Evolutionary conservation across 2,329 filamentous ascomycete species (phyloP).

Genomic region (Colletotrichum viniferum): DNA sequence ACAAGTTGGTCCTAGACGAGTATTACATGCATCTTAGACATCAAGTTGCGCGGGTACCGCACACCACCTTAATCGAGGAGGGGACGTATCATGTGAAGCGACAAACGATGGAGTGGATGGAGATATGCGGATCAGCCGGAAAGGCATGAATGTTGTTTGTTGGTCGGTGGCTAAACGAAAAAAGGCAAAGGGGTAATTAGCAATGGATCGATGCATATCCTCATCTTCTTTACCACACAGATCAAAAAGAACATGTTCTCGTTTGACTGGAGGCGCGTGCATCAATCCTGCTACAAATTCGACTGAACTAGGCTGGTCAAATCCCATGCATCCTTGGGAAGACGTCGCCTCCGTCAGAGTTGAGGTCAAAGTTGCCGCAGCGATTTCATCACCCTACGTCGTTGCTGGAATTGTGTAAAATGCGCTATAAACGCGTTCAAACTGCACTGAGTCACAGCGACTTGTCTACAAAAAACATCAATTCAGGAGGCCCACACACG

Average conservation of each 20-base stretch:
- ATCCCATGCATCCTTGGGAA: background rate
- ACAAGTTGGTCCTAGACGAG: slow-evolving; percentile 44
- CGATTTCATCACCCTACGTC: background rate
- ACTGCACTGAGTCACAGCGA: background rate
- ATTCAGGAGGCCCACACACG: background rate
- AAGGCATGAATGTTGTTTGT: background rate
- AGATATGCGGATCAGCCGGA: slow-evolving; percentile 3
- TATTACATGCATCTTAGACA: slow-evolving; percentile 41
- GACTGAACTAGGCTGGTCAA: background rate
- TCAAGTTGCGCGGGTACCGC: slow-evolving; percentile 31
- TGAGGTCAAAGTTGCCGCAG: background rate
- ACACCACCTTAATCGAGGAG: slow-evolving; percentile 40
- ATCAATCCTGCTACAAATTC: background rate
- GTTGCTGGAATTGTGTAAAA: background rate
- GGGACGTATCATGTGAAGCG: slow-evolving; percentile 33
- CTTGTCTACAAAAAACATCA: background rate
- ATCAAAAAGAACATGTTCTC: background rate
- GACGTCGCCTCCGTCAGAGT: background rate
- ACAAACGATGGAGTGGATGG: slow-evolving; percentile 7
- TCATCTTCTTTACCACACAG: background rate
- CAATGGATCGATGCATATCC: background rate
- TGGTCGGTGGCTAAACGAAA: background rate
- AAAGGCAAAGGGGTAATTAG: background rate
- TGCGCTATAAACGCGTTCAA: background rate
- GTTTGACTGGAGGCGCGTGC: background rate